Evolutionary conservation across 148 eudicot genomes (phyloP).

Genomic region (Nyssa sinensis): DNA sequence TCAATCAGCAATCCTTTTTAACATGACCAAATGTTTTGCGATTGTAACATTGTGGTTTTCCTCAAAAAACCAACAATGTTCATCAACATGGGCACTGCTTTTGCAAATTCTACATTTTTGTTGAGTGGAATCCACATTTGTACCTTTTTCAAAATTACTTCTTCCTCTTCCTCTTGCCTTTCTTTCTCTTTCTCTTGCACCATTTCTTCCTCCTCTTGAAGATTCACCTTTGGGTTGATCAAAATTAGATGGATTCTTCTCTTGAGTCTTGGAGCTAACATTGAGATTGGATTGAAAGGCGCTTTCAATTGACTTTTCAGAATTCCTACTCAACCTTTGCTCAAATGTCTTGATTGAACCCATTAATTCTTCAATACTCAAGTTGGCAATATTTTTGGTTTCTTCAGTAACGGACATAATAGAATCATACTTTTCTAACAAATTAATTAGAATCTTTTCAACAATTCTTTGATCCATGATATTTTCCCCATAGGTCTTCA

Average conservation of each 20-base stretch:
- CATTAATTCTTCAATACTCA: neutral
- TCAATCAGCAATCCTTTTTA: neutral
- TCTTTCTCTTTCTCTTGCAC: no score
- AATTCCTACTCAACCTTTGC: neutral
- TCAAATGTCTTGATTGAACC: neutral
- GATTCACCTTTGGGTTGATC: neutral
- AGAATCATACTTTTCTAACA: neutral
- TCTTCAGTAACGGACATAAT: neutral
- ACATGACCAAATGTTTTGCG: neutral
- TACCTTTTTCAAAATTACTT: neutral
- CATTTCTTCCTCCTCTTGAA: neutral
- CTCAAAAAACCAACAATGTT: neutral
- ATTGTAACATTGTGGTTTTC: neutral
- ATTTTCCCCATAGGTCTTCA: neutral
- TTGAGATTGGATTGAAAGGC: neutral
- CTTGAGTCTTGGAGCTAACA: neutral
- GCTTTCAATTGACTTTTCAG: neutral
- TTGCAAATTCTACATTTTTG: neutral
- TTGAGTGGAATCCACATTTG: neutral
- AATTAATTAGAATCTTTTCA: neutral
- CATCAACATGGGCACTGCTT: neutral
- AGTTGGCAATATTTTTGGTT: neutral
- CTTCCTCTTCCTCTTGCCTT: neutral
- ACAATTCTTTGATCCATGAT: slow-evolving; percentile 5
- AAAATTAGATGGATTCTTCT: neutral